Evolutionary conservation across 2,329 filamentous ascomycete species (phyloP).

Genomic region (Aspergillus phoenicis): DNA sequence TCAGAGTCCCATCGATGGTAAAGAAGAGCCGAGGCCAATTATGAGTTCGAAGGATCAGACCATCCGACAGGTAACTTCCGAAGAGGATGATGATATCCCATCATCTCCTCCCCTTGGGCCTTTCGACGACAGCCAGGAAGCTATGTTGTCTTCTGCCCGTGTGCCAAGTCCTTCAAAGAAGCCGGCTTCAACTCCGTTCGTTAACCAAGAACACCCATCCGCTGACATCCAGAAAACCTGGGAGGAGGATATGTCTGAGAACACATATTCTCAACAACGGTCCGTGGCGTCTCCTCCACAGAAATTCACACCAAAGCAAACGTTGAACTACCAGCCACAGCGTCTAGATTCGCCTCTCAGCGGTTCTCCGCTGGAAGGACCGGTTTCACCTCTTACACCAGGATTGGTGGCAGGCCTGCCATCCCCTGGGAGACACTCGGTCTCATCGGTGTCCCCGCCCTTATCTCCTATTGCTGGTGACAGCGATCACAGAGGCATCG

Average conservation of each 20-base stretch:
- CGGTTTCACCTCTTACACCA: conserved; percentile 54
- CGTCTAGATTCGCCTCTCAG: conserved; percentile 70
- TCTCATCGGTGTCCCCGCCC: conserved; percentile 63
- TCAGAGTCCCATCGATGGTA: conserved; percentile 26
- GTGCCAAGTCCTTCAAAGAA: conserved; percentile 30
- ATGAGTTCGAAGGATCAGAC: conserved; percentile 31
- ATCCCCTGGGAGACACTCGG: conserved; percentile 66
- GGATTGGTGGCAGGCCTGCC: conserved; percentile 71
- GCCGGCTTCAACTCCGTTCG: conserved; percentile 23
- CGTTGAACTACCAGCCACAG: conserved; percentile 44
- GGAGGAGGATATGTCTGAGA: conserved; percentile 15
- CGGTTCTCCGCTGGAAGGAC: conserved; percentile 59
- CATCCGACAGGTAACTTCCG: conserved; percentile 40
- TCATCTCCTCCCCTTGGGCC: conserved; percentile 23
- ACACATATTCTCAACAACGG: conserved; percentile 18
- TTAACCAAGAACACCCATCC: conserved; percentile 22
- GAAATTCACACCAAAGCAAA: conserved; percentile 28
- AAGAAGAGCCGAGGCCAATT: conserved; percentile 23
- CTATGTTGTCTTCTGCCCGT: conserved; percentile 24
- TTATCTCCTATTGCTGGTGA: conserved; percentile 48
- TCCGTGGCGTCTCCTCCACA: conserved; percentile 35
- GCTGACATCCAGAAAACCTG: conserved; percentile 20
- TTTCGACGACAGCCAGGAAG: conserved; percentile 25
- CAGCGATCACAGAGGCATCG: conserved; percentile 34
- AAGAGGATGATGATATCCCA: conserved; percentile 28